Percentiles rank a stretch among this genome's conserved stretches.
phyloP scores from a whole-genome alignment of 2,329 filamentous ascomycete genomes.

The Aureobasidium melanogenum region DNA sequence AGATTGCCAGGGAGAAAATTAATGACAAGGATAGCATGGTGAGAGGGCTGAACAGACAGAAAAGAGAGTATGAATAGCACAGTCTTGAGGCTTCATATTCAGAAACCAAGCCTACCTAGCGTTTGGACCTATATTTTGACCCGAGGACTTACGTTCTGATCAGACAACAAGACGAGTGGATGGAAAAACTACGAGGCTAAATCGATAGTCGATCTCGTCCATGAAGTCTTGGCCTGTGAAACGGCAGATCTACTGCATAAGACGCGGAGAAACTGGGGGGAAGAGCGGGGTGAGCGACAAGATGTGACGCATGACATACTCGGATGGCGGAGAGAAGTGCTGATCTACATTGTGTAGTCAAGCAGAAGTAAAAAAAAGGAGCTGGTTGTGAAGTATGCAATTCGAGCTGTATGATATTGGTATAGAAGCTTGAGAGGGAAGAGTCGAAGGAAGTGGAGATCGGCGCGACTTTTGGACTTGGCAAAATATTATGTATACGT shows the following conservation, averaged over 20 bases:
- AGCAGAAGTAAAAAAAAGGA: not conserved
- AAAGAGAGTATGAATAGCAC: not conserved
- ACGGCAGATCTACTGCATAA: not conserved
- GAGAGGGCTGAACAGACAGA: not conserved
- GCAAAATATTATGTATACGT: not conserved
- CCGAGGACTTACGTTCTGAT: not conserved
- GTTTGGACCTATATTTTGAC: too few relatives aligned
- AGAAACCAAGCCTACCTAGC: not conserved
- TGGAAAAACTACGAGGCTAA: not conserved
- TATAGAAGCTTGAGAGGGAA: not conserved
- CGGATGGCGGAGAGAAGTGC: not conserved
- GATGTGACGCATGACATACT: not conserved
- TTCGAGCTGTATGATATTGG: not conserved
- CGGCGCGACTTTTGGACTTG: not conserved
- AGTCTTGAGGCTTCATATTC: not conserved
- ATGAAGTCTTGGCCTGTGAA: not conserved
- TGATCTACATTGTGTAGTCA: not conserved
- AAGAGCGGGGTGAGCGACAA: not conserved
- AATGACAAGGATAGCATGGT: not conserved
- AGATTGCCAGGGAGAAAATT: not conserved
- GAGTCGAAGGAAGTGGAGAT: not conserved
- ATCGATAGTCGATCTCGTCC: not conserved
- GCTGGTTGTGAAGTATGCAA: not conserved
- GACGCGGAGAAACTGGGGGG: slow-evolving; percentile 6
- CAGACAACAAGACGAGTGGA: not conserved